Evolutionary conservation across 768 basidiomycete species (phyloP).

Genomic region (Phlegmacium glaucopus): DNA sequence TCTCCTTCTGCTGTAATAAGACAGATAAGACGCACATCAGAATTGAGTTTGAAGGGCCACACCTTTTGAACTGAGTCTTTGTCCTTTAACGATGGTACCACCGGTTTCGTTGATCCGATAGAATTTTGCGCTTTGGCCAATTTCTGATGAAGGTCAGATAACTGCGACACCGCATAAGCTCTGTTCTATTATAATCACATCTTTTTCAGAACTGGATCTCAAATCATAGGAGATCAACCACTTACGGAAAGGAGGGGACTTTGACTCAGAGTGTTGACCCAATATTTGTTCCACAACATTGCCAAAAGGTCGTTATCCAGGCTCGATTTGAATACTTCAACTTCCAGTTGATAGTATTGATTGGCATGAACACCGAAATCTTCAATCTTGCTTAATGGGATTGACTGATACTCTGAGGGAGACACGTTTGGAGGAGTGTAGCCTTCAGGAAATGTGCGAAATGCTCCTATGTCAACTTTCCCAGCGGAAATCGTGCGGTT

Average conservation of each 20-base stretch:
- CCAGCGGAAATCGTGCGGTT: constrained; percentile 98
- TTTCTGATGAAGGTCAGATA: constrained; percentile 89
- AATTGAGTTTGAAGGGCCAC: background rate
- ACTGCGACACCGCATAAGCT: constrained; percentile 89
- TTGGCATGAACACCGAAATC: constrained; percentile 99
- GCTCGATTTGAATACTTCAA: constrained; percentile 92
- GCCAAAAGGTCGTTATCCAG: constrained; percentile 86
- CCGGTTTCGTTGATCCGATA: constrained; percentile 56
- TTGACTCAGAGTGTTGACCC: constrained; percentile 95
- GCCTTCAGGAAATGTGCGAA: constrained; percentile 94
- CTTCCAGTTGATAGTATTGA: constrained; percentile 91
- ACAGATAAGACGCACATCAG: background rate
- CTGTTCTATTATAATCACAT: constrained; percentile 63
- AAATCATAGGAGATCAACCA: constrained; percentile 2
- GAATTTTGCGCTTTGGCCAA: constrained; percentile 65
- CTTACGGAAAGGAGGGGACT: constrained; percentile 88
- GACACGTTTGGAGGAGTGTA: constrained; percentile 77
- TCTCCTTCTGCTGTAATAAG: constrained; percentile 38
- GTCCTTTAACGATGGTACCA: constrained; percentile 51
- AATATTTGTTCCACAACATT: constrained; percentile 98
- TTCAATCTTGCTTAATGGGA: constrained; percentile 95
- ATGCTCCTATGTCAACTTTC: constrained; percentile 98
- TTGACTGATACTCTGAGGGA: constrained; percentile 89
- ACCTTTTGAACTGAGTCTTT: constrained; percentile 49
- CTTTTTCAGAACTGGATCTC: background rate